These are phyloP conservation scores for Cicer cuneatum DNA, from an alignment of 306 rosid genomes.

Conservation along the genomic window DNA sequence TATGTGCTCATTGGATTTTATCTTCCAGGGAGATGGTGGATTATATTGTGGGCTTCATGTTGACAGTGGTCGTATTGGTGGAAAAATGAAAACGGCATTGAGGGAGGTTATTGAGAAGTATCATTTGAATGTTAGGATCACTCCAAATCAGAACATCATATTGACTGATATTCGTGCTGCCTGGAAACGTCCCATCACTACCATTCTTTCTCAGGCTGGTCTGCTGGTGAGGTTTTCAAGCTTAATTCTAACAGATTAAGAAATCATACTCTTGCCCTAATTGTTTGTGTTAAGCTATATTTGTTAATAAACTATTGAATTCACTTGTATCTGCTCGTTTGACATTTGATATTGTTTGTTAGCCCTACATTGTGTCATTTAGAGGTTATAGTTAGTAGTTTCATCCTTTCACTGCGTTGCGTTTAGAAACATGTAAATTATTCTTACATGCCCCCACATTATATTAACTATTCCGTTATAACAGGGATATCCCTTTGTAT, in stretches of 20 bases:
- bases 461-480: not conserved
- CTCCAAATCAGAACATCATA: conserved; percentile 93
- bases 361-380: conserved; percentile 22
- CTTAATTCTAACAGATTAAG: conserved; percentile 27
- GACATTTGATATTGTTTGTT: conserved; percentile 5
- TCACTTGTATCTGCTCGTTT: not conserved
- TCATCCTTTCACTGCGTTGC: conserved; percentile 14
- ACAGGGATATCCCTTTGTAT: conserved; percentile 9
- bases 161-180: conserved; percentile 79
- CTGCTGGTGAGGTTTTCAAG: conserved; percentile 73
- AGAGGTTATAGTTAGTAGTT: conserved; percentile 13
- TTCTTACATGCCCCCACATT: not conserved
- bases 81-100: conserved; percentile 81
- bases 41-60: conserved; percentile 90
- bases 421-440: not conserved
- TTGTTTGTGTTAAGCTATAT: conserved; percentile 31
- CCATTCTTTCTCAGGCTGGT: conserved; percentile 91
- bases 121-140: conserved; percentile 75
- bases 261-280: not conserved
- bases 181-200: conserved; percentile 95
- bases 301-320: conserved; percentile 18
- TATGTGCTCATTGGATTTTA: conserved; percentile 15
- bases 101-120: conserved; percentile 93
- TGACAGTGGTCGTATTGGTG: conserved; percentile 88
- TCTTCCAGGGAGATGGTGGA: conserved; percentile 83